A percentile compares a stretch with the other conserved stretches of the same genome.
Evolutionary conservation across 768 basidiomycete genomes (phyloP).

Genomic region (Termitomyces sp.): DNA sequence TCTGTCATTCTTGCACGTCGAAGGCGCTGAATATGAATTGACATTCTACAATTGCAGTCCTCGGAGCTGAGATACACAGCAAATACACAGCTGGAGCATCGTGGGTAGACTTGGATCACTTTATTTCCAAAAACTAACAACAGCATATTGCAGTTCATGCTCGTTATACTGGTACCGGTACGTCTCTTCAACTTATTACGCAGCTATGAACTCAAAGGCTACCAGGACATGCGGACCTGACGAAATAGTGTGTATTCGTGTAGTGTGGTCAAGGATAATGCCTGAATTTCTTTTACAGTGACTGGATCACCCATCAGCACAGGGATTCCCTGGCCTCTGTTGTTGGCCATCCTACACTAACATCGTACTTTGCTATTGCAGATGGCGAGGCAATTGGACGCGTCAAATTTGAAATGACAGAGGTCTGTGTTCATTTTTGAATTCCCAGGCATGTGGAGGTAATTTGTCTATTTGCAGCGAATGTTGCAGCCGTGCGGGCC

Average conservation of each 20-base stretch:
- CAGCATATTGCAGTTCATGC: conserved; percentile 68
- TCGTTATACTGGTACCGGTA: conserved; percentile 92
- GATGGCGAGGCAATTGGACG: conserved; percentile 92
- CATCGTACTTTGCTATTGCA: conserved; percentile 86
- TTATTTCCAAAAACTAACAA: conserved; percentile 11
- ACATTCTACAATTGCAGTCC: conserved; percentile 40
- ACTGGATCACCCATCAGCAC: conserved; percentile 97
- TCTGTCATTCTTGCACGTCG: conserved; percentile 24
- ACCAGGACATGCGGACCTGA: conserved; percentile 90
- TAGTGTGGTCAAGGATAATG: conserved; percentile 3
- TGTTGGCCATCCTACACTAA: conserved; percentile 82
- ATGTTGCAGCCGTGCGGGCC: conserved; percentile 96
- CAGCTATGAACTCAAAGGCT: conserved; percentile 2
- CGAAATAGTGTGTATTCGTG: conserved; percentile 74
- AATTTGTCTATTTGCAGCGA: conserved; percentile 39
- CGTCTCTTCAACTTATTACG: conserved; percentile 16
- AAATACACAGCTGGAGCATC: conserved; percentile 92
- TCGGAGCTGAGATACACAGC: conserved; percentile 94
- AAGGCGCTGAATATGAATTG: conserved; percentile 1
- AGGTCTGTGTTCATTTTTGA: conserved; percentile 47
- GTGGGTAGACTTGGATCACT: conserved; percentile 41
- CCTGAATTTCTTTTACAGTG: conserved; percentile 42
- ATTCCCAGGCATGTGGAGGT: conserved; percentile 2
- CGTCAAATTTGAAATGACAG: conserved; percentile 90
- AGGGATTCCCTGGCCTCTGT: conserved; percentile 93